Evolutionary conservation across 768 basidiomycete genomes (phyloP).

Genomic region (Suillus decipiens): DNA sequence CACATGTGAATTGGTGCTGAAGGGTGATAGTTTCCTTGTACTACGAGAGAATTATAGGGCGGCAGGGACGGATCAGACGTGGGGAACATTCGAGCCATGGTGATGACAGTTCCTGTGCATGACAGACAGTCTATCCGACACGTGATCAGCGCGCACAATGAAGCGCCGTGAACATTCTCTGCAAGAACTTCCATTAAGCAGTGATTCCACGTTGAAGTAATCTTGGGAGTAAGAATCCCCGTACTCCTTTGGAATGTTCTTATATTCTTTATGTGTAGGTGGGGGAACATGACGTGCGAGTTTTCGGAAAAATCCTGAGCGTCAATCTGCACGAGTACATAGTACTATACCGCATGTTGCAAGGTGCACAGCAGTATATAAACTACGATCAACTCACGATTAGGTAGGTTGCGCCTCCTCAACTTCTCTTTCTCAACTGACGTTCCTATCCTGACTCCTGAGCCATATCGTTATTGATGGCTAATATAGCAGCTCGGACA

Average conservation of each 20-base stretch:
- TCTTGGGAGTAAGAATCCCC: neutral
- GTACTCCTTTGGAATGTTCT: neutral
- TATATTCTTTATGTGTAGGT: neutral
- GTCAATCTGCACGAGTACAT: neutral
- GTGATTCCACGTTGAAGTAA: neutral
- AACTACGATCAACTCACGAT: neutral
- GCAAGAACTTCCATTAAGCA: neutral
- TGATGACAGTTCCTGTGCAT: slow-evolving; percentile 3
- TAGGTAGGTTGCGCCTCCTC: neutral
- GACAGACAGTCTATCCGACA: slow-evolving; percentile 9
- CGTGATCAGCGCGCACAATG: slow-evolving; percentile 13
- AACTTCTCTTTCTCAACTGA: neutral
- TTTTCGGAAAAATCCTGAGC: no score
- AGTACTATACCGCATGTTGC: neutral
- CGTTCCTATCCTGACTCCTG: no score
- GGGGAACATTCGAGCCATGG: slow-evolving; percentile 35
- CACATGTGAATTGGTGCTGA: slow-evolving; percentile 73
- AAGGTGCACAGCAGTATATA: slow-evolving; percentile 1
- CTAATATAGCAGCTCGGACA: slow-evolving; percentile 16
- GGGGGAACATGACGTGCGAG: no score
- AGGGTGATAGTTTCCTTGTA: slow-evolving; percentile 62
- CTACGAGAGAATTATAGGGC: slow-evolving; percentile 54
- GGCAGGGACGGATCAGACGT: slow-evolving; percentile 52
- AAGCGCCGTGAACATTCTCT: neutral
- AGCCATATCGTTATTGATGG: slow-evolving; percentile 15